Percentiles rank a stretch among this genome's conserved stretches.
These are phyloP conservation scores for Exophiala viscosa DNA, from an alignment of 2,329 filamentous ascomycete genomes.

Conservation along the genomic window DNA sequence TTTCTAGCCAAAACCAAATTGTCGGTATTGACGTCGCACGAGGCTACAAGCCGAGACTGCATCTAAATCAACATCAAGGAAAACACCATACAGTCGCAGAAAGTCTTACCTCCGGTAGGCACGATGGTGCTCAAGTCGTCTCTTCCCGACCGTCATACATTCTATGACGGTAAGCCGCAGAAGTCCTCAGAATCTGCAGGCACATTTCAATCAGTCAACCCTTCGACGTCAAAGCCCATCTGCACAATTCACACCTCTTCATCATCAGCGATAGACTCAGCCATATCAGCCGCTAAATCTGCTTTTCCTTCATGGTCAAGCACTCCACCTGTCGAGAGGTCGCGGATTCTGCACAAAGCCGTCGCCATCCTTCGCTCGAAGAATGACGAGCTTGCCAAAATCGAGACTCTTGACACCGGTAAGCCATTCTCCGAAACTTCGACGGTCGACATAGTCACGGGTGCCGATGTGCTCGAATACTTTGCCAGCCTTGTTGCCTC, in stretches of 20 bases:
- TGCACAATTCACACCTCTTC: conserved; percentile 71
- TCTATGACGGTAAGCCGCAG: conserved; percentile 69
- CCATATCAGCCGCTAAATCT: conserved; percentile 64
- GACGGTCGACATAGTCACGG: conserved; percentile 76
- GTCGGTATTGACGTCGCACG: background rate
- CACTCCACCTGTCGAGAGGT: conserved; percentile 69
- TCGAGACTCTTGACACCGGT: conserved; percentile 82
- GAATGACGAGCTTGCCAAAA: conserved; percentile 73
- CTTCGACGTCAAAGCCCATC: conserved; percentile 64
- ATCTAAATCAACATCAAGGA: background rate
- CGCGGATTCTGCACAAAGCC: conserved; percentile 73
- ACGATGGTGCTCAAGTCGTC: conserved; percentile 9
- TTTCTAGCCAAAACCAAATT: too few species aligned
- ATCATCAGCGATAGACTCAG: conserved; percentile 63
- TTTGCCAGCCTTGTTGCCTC: conserved; percentile 75
- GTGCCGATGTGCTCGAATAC: conserved; percentile 81
- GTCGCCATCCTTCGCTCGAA: conserved; percentile 68
- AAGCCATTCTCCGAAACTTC: conserved; percentile 83
- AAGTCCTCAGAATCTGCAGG: conserved; percentile 45
- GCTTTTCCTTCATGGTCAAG: conserved; percentile 75
- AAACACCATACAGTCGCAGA: background rate
- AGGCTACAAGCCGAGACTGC: background rate
- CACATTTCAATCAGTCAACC: conserved; percentile 70
- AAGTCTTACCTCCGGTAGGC: background rate
- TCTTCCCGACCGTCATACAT: conserved; percentile 56